Conservation (phyloP, 768 basidiomycete genomes). For the Auriscalpium orientale region DNA sequence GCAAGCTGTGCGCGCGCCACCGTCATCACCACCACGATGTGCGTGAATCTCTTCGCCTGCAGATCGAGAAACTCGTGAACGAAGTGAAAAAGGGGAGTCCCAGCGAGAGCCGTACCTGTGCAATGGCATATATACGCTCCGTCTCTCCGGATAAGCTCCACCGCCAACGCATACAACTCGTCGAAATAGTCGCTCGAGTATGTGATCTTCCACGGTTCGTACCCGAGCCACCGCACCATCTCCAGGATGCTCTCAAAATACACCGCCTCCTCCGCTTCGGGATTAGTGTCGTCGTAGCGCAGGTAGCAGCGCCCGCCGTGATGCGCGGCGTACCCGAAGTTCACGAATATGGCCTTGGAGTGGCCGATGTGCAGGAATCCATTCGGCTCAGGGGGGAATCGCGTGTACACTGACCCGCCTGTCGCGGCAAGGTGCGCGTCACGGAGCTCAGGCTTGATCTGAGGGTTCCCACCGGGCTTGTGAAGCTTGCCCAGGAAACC, state of each 20-base stretch:
- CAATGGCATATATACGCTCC: constrained; percentile 97
- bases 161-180: constrained; percentile 76
- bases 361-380: constrained; percentile 95
- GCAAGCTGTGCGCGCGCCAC: constrained; percentile 75
- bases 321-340: constrained; percentile 97
- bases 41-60: constrained; percentile 88
- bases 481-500: constrained; percentile 92
- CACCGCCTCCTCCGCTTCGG: constrained; percentile 91
- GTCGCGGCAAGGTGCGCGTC: constrained; percentile 78
- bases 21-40: constrained; percentile 77
- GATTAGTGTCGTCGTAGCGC: constrained; percentile 97
- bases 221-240: constrained; percentile 93
- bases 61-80: not conserved
- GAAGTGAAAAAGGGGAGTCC: not conserved
- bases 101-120: constrained; percentile 56
- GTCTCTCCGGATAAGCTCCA: constrained; percentile 81
- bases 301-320: constrained; percentile 90
- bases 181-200: constrained; percentile 98
- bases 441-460: constrained; percentile 69
- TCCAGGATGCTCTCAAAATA: constrained; percentile 98
- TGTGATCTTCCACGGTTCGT: constrained; percentile 97
- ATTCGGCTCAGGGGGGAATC: constrained; percentile 98
- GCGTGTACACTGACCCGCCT: constrained; percentile 80
- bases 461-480: constrained; percentile 89
- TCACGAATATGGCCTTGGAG: constrained; percentile 96